phyloP scores from a whole-genome alignment of 805 yeast species.

The Metschnikowia aberdeeniae region DNA sequence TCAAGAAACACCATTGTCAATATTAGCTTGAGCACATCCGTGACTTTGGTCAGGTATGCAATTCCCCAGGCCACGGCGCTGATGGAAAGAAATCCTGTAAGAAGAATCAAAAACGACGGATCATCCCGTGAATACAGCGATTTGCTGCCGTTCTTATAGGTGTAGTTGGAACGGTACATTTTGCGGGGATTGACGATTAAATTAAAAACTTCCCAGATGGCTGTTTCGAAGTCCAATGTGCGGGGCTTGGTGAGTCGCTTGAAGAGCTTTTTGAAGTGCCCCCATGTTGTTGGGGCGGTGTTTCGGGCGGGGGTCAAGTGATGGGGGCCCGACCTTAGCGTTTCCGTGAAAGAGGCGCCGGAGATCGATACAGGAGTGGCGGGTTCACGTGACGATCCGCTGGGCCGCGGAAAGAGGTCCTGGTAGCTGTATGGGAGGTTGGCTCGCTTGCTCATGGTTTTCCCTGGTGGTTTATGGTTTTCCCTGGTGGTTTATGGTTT shows the following conservation, averaged over 20 bases:
- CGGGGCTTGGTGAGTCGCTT: conserved; percentile 57
- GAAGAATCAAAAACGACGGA: conserved; percentile 77
- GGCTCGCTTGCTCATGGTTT: conserved; percentile 33
- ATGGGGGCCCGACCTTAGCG: conserved; percentile 14
- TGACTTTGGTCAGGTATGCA: conserved; percentile 63
- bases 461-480: neutral
- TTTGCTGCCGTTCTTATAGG: conserved; percentile 60
- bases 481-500: too few relatives aligned
- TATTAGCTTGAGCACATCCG: conserved; percentile 61
- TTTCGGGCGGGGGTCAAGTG: conserved; percentile 15
- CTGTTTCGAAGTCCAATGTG: conserved; percentile 87
- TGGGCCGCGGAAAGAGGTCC: conserved; percentile 35
- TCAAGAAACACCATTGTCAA: conserved; percentile 83
- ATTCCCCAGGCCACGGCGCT: conserved; percentile 91
- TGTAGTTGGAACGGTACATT: conserved; percentile 74
- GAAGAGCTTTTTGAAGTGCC: conserved; percentile 28
- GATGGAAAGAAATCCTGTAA: conserved; percentile 60
- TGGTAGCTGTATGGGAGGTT: conserved; percentile 42
- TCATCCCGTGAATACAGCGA: conserved; percentile 87
- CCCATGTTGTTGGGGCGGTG: conserved; percentile 15
- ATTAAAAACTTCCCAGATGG: conserved; percentile 84
- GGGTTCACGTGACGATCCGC: conserved; percentile 10
- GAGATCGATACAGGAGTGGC: conserved; percentile 18
- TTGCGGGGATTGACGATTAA: conserved; percentile 71
- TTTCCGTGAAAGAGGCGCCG: conserved; percentile 24